A percentile compares a stretch with the other conserved stretches of the same genome.
phyloP scores from a whole-genome alignment of 2,329 filamentous ascomycete genomes.

The Ophioceras dolichostomum region DNA sequence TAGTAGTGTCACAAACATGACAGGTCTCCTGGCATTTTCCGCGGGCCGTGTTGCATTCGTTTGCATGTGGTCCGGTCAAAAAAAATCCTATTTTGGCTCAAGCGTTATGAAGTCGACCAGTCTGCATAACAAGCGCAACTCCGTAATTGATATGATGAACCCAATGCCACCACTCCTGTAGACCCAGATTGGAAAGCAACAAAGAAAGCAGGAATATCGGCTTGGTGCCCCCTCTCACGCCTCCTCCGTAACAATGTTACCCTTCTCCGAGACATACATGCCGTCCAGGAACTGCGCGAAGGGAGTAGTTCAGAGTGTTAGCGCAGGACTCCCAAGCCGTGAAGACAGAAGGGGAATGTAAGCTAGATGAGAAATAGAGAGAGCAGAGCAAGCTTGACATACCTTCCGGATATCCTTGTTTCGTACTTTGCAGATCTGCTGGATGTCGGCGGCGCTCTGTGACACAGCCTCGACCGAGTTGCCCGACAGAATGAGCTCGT shows the following conservation, averaged over 20 bases:
- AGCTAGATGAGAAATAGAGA: background rate
- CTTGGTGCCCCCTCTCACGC: constrained; percentile 23
- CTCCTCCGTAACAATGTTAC: constrained; percentile 70
- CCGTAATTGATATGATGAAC: constrained; percentile 36
- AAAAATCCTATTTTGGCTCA: constrained; percentile 2
- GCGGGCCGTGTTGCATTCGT: no score
- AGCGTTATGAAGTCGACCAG: constrained; percentile 3
- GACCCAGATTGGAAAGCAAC: constrained; percentile 40
- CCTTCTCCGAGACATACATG: constrained; percentile 98
- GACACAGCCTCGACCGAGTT: constrained; percentile 97
- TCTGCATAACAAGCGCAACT: constrained; percentile 50
- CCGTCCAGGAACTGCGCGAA: constrained; percentile 85
- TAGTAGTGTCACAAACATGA: no score
- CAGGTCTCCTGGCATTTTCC: no score
- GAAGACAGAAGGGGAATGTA: background rate
- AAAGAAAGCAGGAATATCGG: constrained; percentile 18
- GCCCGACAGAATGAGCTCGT: constrained; percentile 84
- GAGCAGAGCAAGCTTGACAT: no score
- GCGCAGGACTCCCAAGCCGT: constrained; percentile 13
- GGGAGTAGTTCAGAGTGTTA: background rate
- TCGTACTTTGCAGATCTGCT: constrained; percentile 94
- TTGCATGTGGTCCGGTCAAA: constrained; percentile 1
- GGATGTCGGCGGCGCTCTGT: constrained; percentile 96
- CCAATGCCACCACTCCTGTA: constrained; percentile 46
- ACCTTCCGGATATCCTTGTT: constrained; percentile 99